Evolutionary conservation across 441 rosid genomes (phyloP).

Genomic region (Populus hybrid): DNA sequence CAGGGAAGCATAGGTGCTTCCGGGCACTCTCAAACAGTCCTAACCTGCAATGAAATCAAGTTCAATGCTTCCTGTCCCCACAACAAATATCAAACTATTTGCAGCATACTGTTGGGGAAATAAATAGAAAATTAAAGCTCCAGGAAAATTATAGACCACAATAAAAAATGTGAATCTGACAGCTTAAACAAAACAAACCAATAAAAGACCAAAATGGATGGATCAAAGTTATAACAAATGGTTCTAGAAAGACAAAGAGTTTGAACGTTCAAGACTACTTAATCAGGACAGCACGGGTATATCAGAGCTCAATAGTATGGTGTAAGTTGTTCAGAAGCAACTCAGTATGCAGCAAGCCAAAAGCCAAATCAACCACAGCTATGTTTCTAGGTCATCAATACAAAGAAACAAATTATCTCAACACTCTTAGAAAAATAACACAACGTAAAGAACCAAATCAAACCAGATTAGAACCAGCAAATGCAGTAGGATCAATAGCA

Average conservation of each 20-base stretch:
- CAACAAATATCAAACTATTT: not conserved
- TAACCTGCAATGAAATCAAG: conserved; percentile 48
- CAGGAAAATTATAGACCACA: not conserved
- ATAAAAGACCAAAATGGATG: not conserved
- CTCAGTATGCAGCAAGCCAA: not conserved
- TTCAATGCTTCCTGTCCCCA: not conserved
- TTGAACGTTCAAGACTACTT: not conserved
- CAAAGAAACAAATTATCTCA: not conserved
- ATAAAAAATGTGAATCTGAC: not conserved
- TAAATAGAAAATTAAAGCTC: not conserved
- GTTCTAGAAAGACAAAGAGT: not conserved
- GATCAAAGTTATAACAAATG: no score
- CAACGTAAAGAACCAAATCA: not conserved
- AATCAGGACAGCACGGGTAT: not conserved
- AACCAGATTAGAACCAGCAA: not conserved
- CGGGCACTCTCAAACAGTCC: conserved; percentile 76
- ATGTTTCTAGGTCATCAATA: not conserved
- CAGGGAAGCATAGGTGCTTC: conserved; percentile 53
- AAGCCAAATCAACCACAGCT: not conserved
- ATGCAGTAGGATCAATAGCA: not conserved
- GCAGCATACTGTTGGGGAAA: not conserved
- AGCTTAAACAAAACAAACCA: not conserved
- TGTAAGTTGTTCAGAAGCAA: not conserved
- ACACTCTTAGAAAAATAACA: not conserved
- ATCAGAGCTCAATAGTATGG: not conserved